These are phyloP conservation scores for Kwoniella dejecticola DNA, from an alignment of 768 basidiomycete genomes.

Conservation along the genomic window DNA sequence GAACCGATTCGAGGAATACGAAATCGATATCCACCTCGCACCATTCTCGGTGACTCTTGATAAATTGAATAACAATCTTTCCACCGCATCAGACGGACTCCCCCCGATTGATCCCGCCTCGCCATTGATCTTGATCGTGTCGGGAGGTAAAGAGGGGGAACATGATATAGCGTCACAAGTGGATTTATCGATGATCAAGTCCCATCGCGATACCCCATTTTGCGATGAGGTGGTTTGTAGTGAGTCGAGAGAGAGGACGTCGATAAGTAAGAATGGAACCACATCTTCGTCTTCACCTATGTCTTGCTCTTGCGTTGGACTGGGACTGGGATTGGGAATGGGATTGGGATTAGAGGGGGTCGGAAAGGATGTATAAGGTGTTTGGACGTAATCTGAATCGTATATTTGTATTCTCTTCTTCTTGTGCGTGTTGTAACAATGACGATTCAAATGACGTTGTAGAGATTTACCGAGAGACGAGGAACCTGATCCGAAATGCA, in stretches of 20 bases:
- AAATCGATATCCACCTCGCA: slow-evolving; percentile 15
- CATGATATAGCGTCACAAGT: slow-evolving; percentile 51
- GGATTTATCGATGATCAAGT: slow-evolving; percentile 44
- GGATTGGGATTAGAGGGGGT: too few relatives aligned
- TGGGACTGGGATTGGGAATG: too few relatives aligned
- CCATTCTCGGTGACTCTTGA: background rate
- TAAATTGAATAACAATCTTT: slow-evolving; percentile 12
- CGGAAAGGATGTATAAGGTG: background rate
- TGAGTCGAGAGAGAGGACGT: slow-evolving; percentile 9
- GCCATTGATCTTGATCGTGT: too few relatives aligned
- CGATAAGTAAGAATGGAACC: background rate
- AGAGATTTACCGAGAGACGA: slow-evolving; percentile 18
- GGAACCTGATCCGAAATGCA: slow-evolving; percentile 49
- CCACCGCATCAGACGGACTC: too few relatives aligned
- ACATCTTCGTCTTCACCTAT: too few relatives aligned
- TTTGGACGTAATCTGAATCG: slow-evolving; percentile 43
- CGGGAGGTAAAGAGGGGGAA: background rate
- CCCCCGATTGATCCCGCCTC: too few relatives aligned
- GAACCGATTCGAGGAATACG: slow-evolving; percentile 18
- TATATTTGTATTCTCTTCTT: slow-evolving; percentile 18
- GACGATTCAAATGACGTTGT: background rate
- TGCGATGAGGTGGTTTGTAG: background rate
- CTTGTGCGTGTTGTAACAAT: background rate
- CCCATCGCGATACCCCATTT: slow-evolving; percentile 21
- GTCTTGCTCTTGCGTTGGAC: too few relatives aligned